phyloP scores from a whole-genome alignment of 179 eudicot species.

The Amaranthus tricolor region DNA sequence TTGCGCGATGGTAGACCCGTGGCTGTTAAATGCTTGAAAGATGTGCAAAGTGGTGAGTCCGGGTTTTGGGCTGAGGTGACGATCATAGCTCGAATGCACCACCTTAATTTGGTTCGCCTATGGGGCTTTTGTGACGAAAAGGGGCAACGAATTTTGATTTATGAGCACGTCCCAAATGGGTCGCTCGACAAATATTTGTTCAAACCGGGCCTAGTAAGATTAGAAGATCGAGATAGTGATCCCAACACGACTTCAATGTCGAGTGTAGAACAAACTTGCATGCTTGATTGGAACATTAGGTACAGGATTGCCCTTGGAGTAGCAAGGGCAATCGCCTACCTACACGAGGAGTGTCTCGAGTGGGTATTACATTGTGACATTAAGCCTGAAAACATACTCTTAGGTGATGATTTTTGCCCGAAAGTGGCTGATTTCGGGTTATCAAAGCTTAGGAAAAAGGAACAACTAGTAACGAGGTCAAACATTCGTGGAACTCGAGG shows the following conservation, averaged over 20 bases:
- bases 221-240: not conserved
- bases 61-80: conserved; percentile 95
- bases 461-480: conserved; percentile 59
- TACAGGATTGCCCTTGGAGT: conserved; percentile 82
- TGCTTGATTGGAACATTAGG: conserved; percentile 78
- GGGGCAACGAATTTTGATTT: conserved; percentile 64
- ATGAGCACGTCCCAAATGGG: conserved; percentile 85
- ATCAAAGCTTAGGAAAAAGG: conserved; percentile 74
- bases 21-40: conserved; percentile 71
- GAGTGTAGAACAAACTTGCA: conserved; percentile 33
- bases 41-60: conserved; percentile 56
- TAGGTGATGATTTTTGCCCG: conserved; percentile 87
- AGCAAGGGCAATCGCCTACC: conserved; percentile 84
- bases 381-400: conserved; percentile 82
- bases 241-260: too few relatives aligned
- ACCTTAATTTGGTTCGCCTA: conserved; percentile 71
- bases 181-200: conserved; percentile 68
- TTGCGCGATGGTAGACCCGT: conserved; percentile 67
- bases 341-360: conserved; percentile 82
- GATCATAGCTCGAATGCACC: conserved; percentile 88
- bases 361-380: conserved; percentile 92
- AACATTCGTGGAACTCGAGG: conserved; percentile 81
- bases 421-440: conserved; percentile 85
- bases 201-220: not conserved
- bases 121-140: conserved; percentile 94